Conservation (phyloP, 495 filamentous ascomycete genomes). For the Podospora bellae-mahoneyi region DNA sequence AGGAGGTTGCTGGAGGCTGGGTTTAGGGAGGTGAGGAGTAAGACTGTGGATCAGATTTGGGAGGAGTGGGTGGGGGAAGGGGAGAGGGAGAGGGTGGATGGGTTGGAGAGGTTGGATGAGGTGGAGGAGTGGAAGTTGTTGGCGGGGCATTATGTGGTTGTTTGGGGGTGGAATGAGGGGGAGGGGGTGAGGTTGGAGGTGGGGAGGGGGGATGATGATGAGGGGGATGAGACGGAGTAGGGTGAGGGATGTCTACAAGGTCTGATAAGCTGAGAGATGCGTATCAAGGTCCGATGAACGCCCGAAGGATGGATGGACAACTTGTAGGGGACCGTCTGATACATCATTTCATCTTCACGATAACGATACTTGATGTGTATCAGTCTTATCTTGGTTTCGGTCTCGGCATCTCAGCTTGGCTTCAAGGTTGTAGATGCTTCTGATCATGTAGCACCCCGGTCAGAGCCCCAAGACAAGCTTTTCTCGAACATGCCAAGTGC, state of each 20-base stretch:
- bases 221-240: constrained; percentile 15
- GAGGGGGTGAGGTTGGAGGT: constrained; percentile 27
- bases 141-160: constrained; percentile 84
- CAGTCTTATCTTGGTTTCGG: too few relatives aligned
- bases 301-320: too few relatives aligned
- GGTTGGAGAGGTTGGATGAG: constrained; percentile 87
- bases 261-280: too few relatives aligned
- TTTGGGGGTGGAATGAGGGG: constrained; percentile 60
- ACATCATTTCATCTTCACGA: too few relatives aligned
- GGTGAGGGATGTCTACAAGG: not conserved
- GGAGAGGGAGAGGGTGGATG: constrained; percentile 79
- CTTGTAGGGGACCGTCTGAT: too few relatives aligned
- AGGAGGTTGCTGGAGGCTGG: constrained; percentile 51
- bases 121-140: constrained; percentile 91
- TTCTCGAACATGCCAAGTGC: too few relatives aligned
- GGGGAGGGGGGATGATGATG: not conserved
- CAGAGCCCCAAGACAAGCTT: too few relatives aligned
- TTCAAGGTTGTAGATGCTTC: too few relatives aligned
- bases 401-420: too few relatives aligned
- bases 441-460: too few relatives aligned
- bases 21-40: constrained; percentile 58
- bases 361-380: too few relatives aligned
- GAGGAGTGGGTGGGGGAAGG: constrained; percentile 61
- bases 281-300: too few relatives aligned
- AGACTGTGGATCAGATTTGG: constrained; percentile 74